Percentiles rank a stretch among this genome's conserved stretches.
These are phyloP conservation scores for Trichoderma sp. DNA, from an alignment of 2,329 filamentous ascomycete genomes.

Conservation along the genomic window DNA sequence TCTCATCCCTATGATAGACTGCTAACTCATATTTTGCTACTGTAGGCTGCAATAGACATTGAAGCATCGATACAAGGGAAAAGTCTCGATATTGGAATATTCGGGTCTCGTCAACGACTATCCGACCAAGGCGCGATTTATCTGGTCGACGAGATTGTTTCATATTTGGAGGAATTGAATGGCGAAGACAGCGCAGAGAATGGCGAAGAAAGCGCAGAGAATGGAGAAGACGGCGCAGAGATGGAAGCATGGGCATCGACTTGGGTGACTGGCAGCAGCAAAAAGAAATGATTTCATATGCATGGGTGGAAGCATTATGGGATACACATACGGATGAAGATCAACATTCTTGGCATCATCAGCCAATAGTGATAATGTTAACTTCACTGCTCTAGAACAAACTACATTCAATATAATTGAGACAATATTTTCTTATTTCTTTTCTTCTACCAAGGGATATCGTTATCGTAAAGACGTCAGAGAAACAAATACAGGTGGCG, in stretches of 20 bases:
- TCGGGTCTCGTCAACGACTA: slow-evolving; percentile 37
- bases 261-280: neutral
- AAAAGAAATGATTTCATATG: neutral
- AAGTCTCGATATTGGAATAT: slow-evolving; percentile 43
- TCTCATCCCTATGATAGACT: no score
- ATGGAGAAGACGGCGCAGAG: neutral
- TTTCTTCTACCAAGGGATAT: neutral
- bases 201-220: no score
- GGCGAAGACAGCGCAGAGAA: no score
- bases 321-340: neutral
- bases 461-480: neutral
- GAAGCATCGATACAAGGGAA: slow-evolving; percentile 40
- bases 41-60: slow-evolving; percentile 43
- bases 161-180: slow-evolving; percentile 23
- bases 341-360: neutral
- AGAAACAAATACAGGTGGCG: neutral
- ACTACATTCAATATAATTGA: neutral
- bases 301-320: neutral
- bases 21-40: neutral
- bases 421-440: neutral
- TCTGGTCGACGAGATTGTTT: slow-evolving; percentile 32
- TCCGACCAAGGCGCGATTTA: slow-evolving; percentile 29
- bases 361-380: neutral
- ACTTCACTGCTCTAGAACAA: neutral
- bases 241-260: neutral